Base-by-base conservation (phyloP, 2,329 filamentous ascomycete genomes). In the Talaromyces marneffei region DNA sequence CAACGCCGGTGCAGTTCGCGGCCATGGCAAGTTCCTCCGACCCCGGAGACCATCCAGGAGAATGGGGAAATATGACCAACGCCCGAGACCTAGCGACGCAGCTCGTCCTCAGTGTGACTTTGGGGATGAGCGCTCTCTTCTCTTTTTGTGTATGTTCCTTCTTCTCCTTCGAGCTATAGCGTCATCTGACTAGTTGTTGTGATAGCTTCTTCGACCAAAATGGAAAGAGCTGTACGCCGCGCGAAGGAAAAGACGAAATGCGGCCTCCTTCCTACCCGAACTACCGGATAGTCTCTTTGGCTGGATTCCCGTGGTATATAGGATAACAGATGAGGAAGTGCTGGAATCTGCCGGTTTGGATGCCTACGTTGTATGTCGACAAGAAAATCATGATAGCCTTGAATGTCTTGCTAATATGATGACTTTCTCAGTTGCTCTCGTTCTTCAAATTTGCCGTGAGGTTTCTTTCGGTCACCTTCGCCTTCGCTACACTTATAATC, bases 401-500 rank as follows among this genome's bases (percentile, higher is more conserved):
- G 9, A 40, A n/a, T 7, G 20, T 18, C 3, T 29, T 39, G 52
- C 52, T 54, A 39, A 54, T 37, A 23, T 12, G 2, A 33, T n/a
- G 46, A 12, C 3, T 18, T 50, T 27, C 12, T 9, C 20, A 85
- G 84, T 97, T 99, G 72, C 82, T 99, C 14, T 85, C 88, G 16
- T 99, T 99, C 77, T 97, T 97, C 82, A 95, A 92, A 73, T 94
- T 97, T 86, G 88, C 93, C 12, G 90, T 92, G 66, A 90, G 89
- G 64, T 89, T 97, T 67, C 87, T 97, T 56, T 79, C 84, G 16
- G 79, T 89, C 57, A 89, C 95, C 68, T 84, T 94, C 61, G 85
- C 96, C 74, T 91, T 97, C 70, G 88, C 92, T 29, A 80, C 89
- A 37, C 81, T 84, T 16, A 84, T 99, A 3, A 88, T 99, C 66